A percentile compares a stretch with the other conserved stretches of the same genome.
Evolutionary conservation across 2,329 filamentous ascomycete genomes (phyloP).

Genomic region (Aureobasidium lini): DNA sequence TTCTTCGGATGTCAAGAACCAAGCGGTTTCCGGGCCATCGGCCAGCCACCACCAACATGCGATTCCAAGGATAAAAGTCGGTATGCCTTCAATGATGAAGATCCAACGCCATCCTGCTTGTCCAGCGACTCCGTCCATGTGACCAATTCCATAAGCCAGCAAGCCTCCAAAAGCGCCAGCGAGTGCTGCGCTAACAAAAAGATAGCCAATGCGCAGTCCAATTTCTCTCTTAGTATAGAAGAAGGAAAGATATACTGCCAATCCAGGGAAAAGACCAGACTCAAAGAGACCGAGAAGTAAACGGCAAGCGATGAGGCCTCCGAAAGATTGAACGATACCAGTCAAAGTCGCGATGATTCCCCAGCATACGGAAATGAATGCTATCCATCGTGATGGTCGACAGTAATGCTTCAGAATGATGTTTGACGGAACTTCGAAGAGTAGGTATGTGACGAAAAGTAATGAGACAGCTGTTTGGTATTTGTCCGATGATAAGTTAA

Average conservation of each 20-base stretch:
- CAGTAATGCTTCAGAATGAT: conserved; percentile 39
- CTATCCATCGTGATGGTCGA: conserved; percentile 41
- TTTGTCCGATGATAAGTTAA: conserved; percentile 54
- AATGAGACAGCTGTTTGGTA: conserved; percentile 52
- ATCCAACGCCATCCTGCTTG: conserved; percentile 66
- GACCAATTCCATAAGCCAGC: conserved; percentile 65
- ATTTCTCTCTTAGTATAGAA: conserved; percentile 73
- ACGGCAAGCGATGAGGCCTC: conserved; percentile 57
- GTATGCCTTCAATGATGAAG: conserved; percentile 51
- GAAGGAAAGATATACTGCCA: conserved; percentile 60
- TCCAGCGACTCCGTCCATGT: conserved; percentile 61
- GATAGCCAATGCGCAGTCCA: conserved; percentile 63
- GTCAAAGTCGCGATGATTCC: conserved; percentile 60
- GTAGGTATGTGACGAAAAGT: conserved; percentile 40
- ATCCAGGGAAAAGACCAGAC: conserved; percentile 62
- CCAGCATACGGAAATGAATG: conserved; percentile 53
- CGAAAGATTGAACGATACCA: conserved; percentile 60
- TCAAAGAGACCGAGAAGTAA: conserved; percentile 62
- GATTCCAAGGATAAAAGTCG: conserved; percentile 48
- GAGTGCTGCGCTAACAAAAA: conserved; percentile 63
- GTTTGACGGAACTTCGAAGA: conserved; percentile 39
- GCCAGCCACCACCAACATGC: conserved; percentile 51
- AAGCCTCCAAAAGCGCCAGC: conserved; percentile 67
- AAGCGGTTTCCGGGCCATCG: conserved; percentile 58
- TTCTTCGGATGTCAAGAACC: conserved; percentile 53